Base-by-base conservation (phyloP, 352 stramenopile species). In the Pythium dissotocum region DNA sequence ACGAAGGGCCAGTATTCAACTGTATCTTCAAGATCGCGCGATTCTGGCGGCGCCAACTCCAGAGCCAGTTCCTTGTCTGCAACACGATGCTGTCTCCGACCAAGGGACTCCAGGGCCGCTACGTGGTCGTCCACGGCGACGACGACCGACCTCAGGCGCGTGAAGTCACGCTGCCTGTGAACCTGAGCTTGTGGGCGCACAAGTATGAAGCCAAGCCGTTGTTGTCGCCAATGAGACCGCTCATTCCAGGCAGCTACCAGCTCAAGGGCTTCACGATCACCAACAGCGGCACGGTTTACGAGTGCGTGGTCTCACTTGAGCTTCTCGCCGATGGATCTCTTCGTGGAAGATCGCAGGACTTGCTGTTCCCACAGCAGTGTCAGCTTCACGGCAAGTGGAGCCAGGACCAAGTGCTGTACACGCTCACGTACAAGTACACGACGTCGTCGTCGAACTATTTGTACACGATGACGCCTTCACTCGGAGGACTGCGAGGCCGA, bases 261-360 rank as follows among this genome's bases (percentile, higher is more conserved):
- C 28, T 91, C n/a, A 69, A 70, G 24, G 83, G 83, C 14, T 80
- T 79, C 51, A 89, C 82, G 1, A 83, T 91, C 9, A 80, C 76
- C 9, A 75, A 81, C 53, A 89, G 85, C 38, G 71, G 74, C 24
- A 80, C 83, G 33, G 79, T 89, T 8, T 89, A 89, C 67, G 75
- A 85, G 57, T 91, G 79, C 49, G 33, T 44, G 2, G 71, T 91
- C 16, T 61, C 61, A 0, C 4, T 91, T 3, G 70, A 64, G 8
- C 70, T 91, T 8, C 58, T 77, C 44, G 53, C 36, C 0, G 79
- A 88, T 44, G 79, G 83, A 4, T 72, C 73, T 51, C 59, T 88
- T 9, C 71, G 65, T 1, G 83, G 83, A 0, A 76, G 65, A 6
- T 91, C 81, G 48, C 71, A 74, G 21, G 81, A 89, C 48, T 48